A percentile compares a stretch with the other conserved stretches of the same genome.
These are phyloP conservation scores for Ascochyta viciae-villosae DNA, from an alignment of 2,329 filamentous ascomycete species.

Conservation along the genomic window DNA sequence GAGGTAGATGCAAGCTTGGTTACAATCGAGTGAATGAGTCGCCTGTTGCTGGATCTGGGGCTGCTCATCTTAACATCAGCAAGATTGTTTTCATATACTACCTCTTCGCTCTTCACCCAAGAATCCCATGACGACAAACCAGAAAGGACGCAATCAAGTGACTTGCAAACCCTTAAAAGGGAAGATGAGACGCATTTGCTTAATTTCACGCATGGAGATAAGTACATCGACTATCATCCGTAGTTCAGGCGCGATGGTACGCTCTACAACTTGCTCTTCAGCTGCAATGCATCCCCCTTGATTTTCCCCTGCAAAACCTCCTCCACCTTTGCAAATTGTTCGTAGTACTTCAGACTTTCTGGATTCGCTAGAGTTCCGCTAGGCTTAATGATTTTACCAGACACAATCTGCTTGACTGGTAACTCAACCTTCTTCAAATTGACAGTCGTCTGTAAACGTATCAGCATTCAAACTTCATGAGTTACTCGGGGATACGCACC, in stretches of 20 bases:
- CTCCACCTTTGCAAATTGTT: slow-evolving; percentile 77
- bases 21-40: too few species aligned
- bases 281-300: slow-evolving; percentile 17
- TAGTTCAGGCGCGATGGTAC: too few species aligned
- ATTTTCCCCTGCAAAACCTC: slow-evolving; percentile 54
- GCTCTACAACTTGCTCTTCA: slow-evolving; percentile 36
- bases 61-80: too few species aligned
- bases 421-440: slow-evolving; percentile 87
- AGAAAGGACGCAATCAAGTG: too few species aligned
- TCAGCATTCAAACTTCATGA: background rate
- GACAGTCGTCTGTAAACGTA: slow-evolving; percentile 69
- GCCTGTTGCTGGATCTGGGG: too few species aligned
- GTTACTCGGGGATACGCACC: slow-evolving; percentile 57
- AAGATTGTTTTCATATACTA: too few species aligned
- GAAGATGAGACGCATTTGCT: too few species aligned
- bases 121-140: too few species aligned
- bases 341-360: slow-evolving; percentile 77
- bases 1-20: too few species aligned
- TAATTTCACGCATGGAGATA: background rate
- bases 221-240: background rate
- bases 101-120: too few species aligned
- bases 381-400: slow-evolving; percentile 74
- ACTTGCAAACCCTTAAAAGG: too few species aligned
- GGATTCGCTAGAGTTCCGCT: slow-evolving; percentile 81
- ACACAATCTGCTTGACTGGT: slow-evolving; percentile 84